phyloP scores from a whole-genome alignment of 768 basidiomycete species.

The Podaxis sp. region DNA sequence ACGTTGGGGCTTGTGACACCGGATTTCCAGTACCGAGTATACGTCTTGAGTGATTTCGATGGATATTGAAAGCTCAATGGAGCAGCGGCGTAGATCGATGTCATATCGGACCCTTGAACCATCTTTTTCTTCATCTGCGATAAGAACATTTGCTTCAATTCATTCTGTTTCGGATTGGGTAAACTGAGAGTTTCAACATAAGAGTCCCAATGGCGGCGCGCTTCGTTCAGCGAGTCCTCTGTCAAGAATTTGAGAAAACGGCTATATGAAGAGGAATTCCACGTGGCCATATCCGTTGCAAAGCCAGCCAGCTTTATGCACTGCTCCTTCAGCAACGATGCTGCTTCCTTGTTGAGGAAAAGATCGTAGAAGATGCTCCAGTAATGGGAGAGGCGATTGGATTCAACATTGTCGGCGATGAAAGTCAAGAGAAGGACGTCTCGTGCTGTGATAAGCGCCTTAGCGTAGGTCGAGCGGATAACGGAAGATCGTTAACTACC shows the following conservation, averaged over 20 bases:
- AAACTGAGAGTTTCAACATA: constrained; percentile 30
- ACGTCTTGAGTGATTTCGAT: constrained; percentile 19
- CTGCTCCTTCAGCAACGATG: constrained; percentile 33
- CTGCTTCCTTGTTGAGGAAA: constrained; percentile 36
- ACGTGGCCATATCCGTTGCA: constrained; percentile 30
- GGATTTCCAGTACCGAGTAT: constrained; percentile 37
- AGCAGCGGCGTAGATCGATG: constrained; percentile 33
- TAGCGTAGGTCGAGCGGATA: neutral
- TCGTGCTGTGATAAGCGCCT: constrained; percentile 33
- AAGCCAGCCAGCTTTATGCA: constrained; percentile 35
- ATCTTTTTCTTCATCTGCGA: neutral
- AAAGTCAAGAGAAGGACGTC: constrained; percentile 47
- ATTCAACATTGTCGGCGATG: constrained; percentile 29
- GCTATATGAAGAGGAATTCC: constrained; percentile 40
- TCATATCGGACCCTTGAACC: neutral
- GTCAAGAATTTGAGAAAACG: constrained; percentile 36
- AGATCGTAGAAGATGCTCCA: constrained; percentile 54
- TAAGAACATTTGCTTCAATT: constrained; percentile 19
- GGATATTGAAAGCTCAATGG: constrained; percentile 25
- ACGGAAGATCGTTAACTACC: constrained; percentile 27
- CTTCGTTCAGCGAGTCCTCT: constrained; percentile 32
- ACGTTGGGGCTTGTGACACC: constrained; percentile 33
- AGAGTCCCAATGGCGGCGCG: constrained; percentile 39
- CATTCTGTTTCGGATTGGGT: constrained; percentile 16
- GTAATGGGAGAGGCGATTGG: constrained; percentile 16